Conservation (phyloP, 1,284 basidiomycete species). For the Ustilago xerochloae region DNA sequence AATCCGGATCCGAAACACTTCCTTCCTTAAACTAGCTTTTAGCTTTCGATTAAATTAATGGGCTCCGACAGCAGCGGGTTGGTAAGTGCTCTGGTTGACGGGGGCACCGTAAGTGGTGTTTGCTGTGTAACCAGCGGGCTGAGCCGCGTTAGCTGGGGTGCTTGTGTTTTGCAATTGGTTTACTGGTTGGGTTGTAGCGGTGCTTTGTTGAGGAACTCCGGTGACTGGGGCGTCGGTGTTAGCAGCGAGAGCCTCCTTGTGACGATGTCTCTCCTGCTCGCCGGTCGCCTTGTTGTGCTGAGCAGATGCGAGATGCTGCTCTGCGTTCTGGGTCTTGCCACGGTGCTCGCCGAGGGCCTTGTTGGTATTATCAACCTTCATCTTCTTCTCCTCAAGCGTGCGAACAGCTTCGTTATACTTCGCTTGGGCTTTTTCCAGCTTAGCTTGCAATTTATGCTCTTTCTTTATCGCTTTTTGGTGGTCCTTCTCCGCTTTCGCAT, state of each 20-base stretch:
- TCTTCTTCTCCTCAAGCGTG: conserved; percentile 41
- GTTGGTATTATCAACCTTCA: conserved; percentile 32
- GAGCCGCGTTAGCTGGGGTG: conserved; percentile 4
- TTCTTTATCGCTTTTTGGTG: conserved; percentile 42
- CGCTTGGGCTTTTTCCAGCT: conserved; percentile 37
- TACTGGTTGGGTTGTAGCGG: conserved; percentile 4
- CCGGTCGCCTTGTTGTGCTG: conserved; percentile 27
- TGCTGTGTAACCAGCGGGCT: background rate
- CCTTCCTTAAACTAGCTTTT: too few species aligned
- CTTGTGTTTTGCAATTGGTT: conserved; percentile 4
- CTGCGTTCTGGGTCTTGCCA: conserved; percentile 15
- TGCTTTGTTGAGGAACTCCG: background rate
- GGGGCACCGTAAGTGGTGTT: conserved; percentile 1
- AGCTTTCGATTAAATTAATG: conserved; percentile 7
- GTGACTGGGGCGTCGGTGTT: background rate
- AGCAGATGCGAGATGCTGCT: conserved; percentile 30
- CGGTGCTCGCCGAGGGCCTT: conserved; percentile 29
- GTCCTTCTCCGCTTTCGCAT: conserved; percentile 34
- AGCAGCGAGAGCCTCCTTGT: conserved; percentile 25
- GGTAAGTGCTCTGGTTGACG: conserved; percentile 1
- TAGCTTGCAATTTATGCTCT: conserved; percentile 44
- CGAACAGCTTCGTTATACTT: conserved; percentile 42
- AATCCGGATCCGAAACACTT: background rate
- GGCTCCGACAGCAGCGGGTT: conserved; percentile 19
- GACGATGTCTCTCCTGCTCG: conserved; percentile 28